Base-by-base conservation (phyloP, 164 flowering plant species). In the Magnolia kwangsiensis region DNA sequence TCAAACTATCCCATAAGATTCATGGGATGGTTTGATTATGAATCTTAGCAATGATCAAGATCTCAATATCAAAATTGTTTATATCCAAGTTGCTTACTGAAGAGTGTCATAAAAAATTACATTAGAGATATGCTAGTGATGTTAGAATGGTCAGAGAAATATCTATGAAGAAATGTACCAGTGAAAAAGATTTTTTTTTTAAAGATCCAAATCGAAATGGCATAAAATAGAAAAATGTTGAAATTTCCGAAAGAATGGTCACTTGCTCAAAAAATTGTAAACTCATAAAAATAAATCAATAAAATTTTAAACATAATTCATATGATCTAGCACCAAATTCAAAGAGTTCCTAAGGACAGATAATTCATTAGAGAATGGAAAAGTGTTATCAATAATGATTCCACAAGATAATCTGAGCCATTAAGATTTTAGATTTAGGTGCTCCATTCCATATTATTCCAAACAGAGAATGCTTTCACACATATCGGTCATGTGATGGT, bases 401-500 rank as follows among this genome's bases (percentile, higher is more conserved):
- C 45, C 63, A 59, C 4, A 8, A 13, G 63, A 58, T 11, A 14
- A 11, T 59, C 1, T 59, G 10, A 19, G n/a, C 16, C 7, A 19
- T 3, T 3, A 13, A 0, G n/a, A 59, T 74, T 49, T 37, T 18
- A 37, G 76, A 74, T 74, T 63, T 29, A 20, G 49, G 76, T n/a
- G 69, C 76, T 37, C 63, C 76, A 23, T 74, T 74, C 45, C 69
- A 49, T 20, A 21, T 21, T 23, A 49, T 29, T 7, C 51, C 69
- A 63, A 4, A n/a, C n/a, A 21, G 37, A n/a, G 58, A 74, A 2
- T 74, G 69, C 55, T 74, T 74, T 29, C 9, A 74, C 27, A 74
- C 51, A 7, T 73, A 73, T 20, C 8, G 10, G 58, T 37, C 67
- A 5, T 73, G 67, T 31, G 50, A 59, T 73, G 75, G 66, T 10